phyloP scores from a whole-genome alignment of 2,329 filamentous ascomycete species.

The Verticillium albo-atrum region DNA sequence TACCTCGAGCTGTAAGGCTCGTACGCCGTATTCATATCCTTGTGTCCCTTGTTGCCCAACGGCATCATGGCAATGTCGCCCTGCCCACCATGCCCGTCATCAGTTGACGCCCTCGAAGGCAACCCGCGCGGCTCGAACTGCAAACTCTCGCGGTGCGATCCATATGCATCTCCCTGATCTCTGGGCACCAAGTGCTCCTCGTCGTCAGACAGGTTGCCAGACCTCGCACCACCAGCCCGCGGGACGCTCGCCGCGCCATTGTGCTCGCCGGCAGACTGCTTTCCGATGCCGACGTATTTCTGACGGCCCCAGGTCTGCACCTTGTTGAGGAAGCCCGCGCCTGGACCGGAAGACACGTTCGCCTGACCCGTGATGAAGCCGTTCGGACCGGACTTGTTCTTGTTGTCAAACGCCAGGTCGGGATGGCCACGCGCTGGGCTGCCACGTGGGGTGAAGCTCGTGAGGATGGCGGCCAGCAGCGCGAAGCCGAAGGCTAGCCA shows the following conservation, averaged over 20 bases:
- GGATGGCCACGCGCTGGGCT: neutral
- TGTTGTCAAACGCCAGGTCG: neutral
- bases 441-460: constrained; percentile 1
- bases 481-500: constrained; percentile 19
- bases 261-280: constrained; percentile 14
- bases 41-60: constrained; percentile 13
- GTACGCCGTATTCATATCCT: constrained; percentile 17
- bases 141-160: neutral
- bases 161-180: neutral
- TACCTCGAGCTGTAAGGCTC: constrained; percentile 14
- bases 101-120: neutral
- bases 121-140: neutral
- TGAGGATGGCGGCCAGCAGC: constrained; percentile 12
- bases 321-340: constrained; percentile 11
- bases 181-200: constrained; percentile 2
- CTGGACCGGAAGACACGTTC: constrained; percentile 8
- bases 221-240: neutral
- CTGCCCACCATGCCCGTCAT: neutral
- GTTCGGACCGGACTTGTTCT: constrained; percentile 3
- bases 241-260: neutral
- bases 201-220: neutral
- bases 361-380: neutral
- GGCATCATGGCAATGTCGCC: constrained; percentile 12
- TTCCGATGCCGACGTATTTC: constrained; percentile 25
- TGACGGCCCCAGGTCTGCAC: constrained; percentile 17